A percentile compares a stretch with the other conserved stretches of the same genome.
Evolutionary conservation across 2,329 filamentous ascomycete genomes (phyloP).

Genomic region (Diaporthe destruens): DNA sequence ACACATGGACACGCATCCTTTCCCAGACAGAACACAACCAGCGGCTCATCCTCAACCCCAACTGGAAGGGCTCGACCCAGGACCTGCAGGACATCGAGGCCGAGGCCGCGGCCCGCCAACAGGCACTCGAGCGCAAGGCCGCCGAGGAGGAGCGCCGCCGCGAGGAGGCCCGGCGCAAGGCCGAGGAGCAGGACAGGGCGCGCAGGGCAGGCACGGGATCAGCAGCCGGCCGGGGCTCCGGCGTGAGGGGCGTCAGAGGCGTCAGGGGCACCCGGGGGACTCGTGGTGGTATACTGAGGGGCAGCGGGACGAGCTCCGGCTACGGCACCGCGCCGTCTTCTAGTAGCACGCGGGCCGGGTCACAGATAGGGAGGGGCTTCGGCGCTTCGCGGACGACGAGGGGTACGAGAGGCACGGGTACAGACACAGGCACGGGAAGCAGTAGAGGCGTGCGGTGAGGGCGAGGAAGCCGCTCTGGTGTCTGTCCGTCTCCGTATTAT

Average conservation of each 20-base stretch:
- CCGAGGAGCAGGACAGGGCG: slow-evolving; percentile 71
- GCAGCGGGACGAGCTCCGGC: slow-evolving; percentile 17
- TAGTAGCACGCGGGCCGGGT: slow-evolving; percentile 51
- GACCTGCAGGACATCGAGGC: slow-evolving; percentile 90
- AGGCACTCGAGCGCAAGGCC: slow-evolving; percentile 81
- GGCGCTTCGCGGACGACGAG: slow-evolving; percentile 48
- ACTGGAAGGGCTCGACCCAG: slow-evolving; percentile 89
- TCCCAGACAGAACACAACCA: slow-evolving; percentile 99
- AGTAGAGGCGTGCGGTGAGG: slow-evolving; percentile 45
- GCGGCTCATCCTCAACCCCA: slow-evolving; percentile 86
- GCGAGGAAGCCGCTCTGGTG: background rate
- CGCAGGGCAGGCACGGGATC: slow-evolving; percentile 51
- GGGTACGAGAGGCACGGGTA: slow-evolving; percentile 66
- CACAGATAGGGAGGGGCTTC: slow-evolving; percentile 60
- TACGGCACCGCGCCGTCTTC: slow-evolving; percentile 46
- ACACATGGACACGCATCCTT: slow-evolving; percentile 95
- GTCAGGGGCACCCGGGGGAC: slow-evolving; percentile 38
- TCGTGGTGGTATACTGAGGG: slow-evolving; percentile 37
- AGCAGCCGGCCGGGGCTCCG: slow-evolving; percentile 37
- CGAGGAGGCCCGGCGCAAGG: slow-evolving; percentile 75
- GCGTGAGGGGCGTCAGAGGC: slow-evolving; percentile 37
- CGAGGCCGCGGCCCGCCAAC: slow-evolving; percentile 79
- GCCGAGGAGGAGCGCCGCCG: slow-evolving; percentile 83
- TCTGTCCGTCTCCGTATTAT: slow-evolving; percentile 16
- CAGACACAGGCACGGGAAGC: slow-evolving; percentile 62